Percentiles rank a stretch among this genome's conserved stretches.
Conservation (phyloP, 2,329 filamentous ascomycete genomes). For the Fonsecaea monophora region DNA sequence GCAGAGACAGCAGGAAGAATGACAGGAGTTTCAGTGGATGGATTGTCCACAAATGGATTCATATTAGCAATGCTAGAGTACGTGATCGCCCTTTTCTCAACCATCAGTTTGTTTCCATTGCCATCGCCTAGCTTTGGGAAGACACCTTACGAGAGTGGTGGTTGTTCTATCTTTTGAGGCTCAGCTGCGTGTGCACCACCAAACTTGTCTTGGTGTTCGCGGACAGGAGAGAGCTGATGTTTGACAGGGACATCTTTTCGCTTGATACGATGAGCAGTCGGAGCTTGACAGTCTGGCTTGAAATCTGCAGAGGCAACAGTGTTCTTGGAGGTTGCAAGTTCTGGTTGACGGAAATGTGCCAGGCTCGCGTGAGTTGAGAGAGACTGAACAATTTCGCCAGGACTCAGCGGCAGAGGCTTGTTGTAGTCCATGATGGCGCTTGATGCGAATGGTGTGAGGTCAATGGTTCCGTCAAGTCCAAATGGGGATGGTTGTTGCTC, state of each 20-base stretch:
- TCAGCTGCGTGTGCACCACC: conserved; percentile 7
- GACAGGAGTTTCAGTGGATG: not conserved
- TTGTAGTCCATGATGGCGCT: conserved; percentile 23
- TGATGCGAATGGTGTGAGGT: conserved; percentile 14
- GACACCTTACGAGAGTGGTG: conserved; percentile 16
- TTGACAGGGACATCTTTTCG: conserved; percentile 10
- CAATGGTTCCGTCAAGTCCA: conserved; percentile 32
- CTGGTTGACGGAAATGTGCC: not conserved
- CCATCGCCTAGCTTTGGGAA: not conserved
- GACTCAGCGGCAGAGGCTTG: conserved; percentile 37
- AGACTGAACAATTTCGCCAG: conserved; percentile 25
- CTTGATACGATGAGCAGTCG: conserved; percentile 1
- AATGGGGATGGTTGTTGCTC: conserved; percentile 2
- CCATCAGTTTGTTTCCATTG: not conserved
- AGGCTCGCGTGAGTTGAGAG: conserved; percentile 6
- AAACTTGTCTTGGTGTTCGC: not conserved
- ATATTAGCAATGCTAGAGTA: conserved; percentile 16
- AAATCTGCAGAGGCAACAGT: not conserved
- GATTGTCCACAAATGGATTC: conserved; percentile 10
- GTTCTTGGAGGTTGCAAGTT: not conserved
- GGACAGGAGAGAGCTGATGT: conserved; percentile 8
- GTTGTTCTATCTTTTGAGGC: conserved; percentile 6
- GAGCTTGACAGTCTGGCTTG: not conserved
- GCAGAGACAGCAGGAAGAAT: not conserved
- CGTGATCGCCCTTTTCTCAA: conserved; percentile 17